A percentile compares a stretch with the other conserved stretches of the same genome.
phyloP scores from a whole-genome alignment of 768 basidiomycete genomes.

The Lentinula edodes region DNA sequence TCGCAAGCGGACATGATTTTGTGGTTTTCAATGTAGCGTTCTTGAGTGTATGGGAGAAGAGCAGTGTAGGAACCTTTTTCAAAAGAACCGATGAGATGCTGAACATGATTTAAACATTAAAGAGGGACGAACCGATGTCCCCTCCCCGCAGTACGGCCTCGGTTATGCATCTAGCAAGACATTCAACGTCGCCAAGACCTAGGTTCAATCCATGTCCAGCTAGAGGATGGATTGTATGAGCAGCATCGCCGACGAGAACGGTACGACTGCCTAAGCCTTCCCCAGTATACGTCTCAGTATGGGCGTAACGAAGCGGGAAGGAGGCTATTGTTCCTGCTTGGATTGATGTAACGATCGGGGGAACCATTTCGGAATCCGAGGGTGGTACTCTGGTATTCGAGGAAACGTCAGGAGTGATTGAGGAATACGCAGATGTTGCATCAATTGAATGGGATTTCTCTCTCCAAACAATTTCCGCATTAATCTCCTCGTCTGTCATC shows the following conservation, averaged over 20 bases:
- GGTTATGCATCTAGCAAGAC: slow-evolving; percentile 61
- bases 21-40: slow-evolving; percentile 85
- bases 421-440: slow-evolving; percentile 57
- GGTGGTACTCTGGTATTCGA: slow-evolving; percentile 49
- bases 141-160: slow-evolving; percentile 55
- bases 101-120: neutral
- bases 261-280: slow-evolving; percentile 63
- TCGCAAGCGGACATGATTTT: slow-evolving; percentile 79
- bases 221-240: slow-evolving; percentile 90
- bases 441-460: slow-evolving; percentile 68
- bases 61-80: slow-evolving; percentile 65
- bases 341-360: slow-evolving; percentile 68
- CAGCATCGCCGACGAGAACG: slow-evolving; percentile 92
- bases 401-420: slow-evolving; percentile 22
- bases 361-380: slow-evolving; percentile 54
- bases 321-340: slow-evolving; percentile 75
- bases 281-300: slow-evolving; percentile 84
- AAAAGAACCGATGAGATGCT: neutral
- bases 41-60: slow-evolving; percentile 70
- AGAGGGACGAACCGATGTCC: slow-evolving; percentile 65
- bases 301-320: slow-evolving; percentile 85
- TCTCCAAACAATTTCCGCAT: slow-evolving; percentile 64
- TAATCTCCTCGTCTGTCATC: slow-evolving; percentile 44
- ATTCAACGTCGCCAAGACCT: slow-evolving; percentile 83
- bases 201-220: slow-evolving; percentile 96